Percentiles rank a stretch among this genome's conserved stretches.
phyloP scores from a whole-genome alignment of 2,329 filamentous ascomycete genomes.

The Exophiala sp. region DNA sequence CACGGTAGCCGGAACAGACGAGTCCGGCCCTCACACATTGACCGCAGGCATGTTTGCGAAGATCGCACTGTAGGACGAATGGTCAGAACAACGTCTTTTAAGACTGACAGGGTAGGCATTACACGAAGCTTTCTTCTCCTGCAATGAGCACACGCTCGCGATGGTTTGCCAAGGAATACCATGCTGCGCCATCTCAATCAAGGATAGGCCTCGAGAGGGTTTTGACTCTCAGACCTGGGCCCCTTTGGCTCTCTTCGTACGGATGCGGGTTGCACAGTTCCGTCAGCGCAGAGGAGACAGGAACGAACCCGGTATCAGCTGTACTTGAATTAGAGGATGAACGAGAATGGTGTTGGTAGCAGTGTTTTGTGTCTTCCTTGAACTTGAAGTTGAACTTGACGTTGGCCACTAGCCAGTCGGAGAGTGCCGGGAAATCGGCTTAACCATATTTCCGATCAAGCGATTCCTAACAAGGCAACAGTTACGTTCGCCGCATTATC shows the following conservation, averaged over 20 bases:
- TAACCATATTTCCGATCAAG: not conserved
- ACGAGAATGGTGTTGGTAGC: too few species aligned
- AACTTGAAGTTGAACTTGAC: not conserved
- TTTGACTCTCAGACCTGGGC: too few species aligned
- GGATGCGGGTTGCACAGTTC: too few species aligned
- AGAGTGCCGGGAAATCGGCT: not conserved
- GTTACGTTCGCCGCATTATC: conserved; percentile 8
- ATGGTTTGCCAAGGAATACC: conserved; percentile 25
- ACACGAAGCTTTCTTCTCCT: conserved; percentile 27
- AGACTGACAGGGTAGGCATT: not conserved
- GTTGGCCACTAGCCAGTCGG: not conserved
- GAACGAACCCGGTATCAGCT: too few species aligned
- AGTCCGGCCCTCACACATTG: conserved; percentile 33
- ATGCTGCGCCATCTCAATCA: conserved; percentile 11
- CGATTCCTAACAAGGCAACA: conserved; percentile 4
- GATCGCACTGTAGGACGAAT: conserved; percentile 31
- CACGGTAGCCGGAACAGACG: conserved; percentile 32
- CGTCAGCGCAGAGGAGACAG: too few species aligned
- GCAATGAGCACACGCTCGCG: conserved; percentile 25
- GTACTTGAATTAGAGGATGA: too few species aligned
- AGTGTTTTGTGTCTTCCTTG: too few species aligned
- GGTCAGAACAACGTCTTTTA: conserved; percentile 3
- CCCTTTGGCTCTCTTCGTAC: too few species aligned
- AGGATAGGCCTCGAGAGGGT: too few species aligned
- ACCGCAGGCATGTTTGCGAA: conserved; percentile 30